These are phyloP conservation scores for Alternaria gaisen DNA, from an alignment of 2,329 filamentous ascomycete species.

Conservation along the genomic window DNA sequence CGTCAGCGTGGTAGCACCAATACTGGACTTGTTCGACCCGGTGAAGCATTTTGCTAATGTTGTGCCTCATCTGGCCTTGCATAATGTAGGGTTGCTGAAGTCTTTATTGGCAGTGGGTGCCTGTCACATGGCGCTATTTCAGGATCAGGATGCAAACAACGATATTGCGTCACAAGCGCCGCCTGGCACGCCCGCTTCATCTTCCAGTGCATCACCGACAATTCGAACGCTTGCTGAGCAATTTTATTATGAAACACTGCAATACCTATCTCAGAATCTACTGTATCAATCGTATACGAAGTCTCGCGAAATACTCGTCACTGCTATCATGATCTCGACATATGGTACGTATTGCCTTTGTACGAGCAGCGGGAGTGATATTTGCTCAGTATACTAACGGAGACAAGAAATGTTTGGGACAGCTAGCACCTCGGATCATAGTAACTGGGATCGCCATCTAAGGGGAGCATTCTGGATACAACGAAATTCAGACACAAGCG, in stretches of 20 bases:
- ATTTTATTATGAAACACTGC: conserved; percentile 71
- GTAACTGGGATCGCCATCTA: conserved; percentile 69
- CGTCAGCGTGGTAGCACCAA: conserved; percentile 48
- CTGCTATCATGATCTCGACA: conserved; percentile 66
- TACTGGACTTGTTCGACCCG: conserved; percentile 57
- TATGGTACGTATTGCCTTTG: conserved; percentile 48
- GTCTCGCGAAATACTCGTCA: conserved; percentile 66
- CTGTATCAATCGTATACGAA: conserved; percentile 65
- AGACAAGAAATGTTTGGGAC: conserved; percentile 67
- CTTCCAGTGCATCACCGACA: conserved; percentile 27
- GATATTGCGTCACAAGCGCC: conserved; percentile 40
- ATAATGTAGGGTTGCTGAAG: conserved; percentile 66
- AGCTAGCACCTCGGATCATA: conserved; percentile 50
- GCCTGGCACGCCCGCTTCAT: conserved; percentile 25
- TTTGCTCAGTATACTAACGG: neutral
- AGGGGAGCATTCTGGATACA: conserved; percentile 73
- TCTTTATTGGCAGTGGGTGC: conserved; percentile 62
- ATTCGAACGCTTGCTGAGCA: conserved; percentile 51
- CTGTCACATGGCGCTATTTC: conserved; percentile 58
- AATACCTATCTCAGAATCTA: conserved; percentile 68
- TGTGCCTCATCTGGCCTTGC: conserved; percentile 52
- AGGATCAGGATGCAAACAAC: conserved; percentile 24
- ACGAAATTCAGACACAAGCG: conserved; percentile 66
- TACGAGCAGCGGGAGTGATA: neutral
- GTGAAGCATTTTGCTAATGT: conserved; percentile 48